Percentiles rank a stretch among this genome's conserved stretches.
These are phyloP conservation scores for Aspergillus ostianus DNA, from an alignment of 495 filamentous ascomycete species.

Conservation along the genomic window DNA sequence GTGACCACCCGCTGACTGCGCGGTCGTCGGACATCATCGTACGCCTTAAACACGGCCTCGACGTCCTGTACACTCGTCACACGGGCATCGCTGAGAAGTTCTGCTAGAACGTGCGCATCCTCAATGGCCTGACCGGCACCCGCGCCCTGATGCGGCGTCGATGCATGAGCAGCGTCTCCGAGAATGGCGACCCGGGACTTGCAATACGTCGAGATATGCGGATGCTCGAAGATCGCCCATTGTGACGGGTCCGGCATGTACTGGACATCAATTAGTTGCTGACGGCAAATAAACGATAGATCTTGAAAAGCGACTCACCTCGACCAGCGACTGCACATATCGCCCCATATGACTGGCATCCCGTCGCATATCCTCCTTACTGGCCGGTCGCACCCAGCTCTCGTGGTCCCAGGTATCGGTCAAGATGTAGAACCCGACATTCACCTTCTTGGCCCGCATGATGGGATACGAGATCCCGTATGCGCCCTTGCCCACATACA, in stretches of 20 bases:
- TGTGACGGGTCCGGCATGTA: constrained; percentile 48
- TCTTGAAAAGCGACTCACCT: constrained; percentile 26
- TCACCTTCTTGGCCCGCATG: constrained; percentile 60
- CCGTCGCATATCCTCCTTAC: constrained; percentile 53
- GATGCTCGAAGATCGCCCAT: constrained; percentile 66
- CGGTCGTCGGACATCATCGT: constrained; percentile 57
- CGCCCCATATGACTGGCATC: constrained; percentile 57
- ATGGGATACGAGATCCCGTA: constrained; percentile 68
- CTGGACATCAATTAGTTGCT: constrained; percentile 6
- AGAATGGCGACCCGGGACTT: constrained; percentile 56
- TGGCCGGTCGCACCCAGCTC: constrained; percentile 56
- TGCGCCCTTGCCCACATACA: constrained; percentile 57
- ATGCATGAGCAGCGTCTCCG: constrained; percentile 70
- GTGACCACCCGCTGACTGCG: constrained; percentile 48
- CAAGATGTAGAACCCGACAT: constrained; percentile 51
- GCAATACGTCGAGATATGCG: constrained; percentile 52
- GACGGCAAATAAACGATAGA: not conserved
- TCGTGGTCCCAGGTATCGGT: constrained; percentile 47
- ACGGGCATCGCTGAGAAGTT: constrained; percentile 47
- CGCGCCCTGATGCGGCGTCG: constrained; percentile 67
- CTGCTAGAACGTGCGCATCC: constrained; percentile 59
- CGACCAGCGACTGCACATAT: constrained; percentile 44
- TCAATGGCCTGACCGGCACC: constrained; percentile 70
- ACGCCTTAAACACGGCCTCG: constrained; percentile 56
- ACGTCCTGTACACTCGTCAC: constrained; percentile 23